phyloP scores from a whole-genome alignment of 805 yeast species.

The Saccharomycopsis sp. region DNA sequence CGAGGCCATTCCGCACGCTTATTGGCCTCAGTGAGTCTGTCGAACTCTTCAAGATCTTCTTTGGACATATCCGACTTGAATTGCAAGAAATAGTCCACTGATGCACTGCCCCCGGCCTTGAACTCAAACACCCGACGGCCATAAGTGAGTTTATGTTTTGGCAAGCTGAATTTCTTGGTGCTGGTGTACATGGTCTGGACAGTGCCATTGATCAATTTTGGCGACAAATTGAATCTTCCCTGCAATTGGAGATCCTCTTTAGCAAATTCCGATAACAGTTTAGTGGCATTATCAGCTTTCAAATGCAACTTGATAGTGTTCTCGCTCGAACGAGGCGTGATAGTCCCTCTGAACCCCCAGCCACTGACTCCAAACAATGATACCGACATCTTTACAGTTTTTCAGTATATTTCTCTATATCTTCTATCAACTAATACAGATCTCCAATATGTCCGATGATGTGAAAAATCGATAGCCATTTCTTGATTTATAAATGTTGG shows the following conservation, averaged over 20 bases:
- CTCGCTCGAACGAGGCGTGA: constrained; percentile 31
- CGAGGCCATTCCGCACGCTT: constrained; percentile 49
- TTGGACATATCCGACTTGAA: constrained; percentile 33
- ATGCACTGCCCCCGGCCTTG: constrained; percentile 63
- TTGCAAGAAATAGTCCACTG: constrained; percentile 58
- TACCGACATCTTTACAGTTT: constrained; percentile 11
- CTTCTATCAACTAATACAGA: too few relatives aligned
- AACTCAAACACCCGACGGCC: constrained; percentile 60
- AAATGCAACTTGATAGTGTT: constrained; percentile 30
- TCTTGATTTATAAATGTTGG: background rate
- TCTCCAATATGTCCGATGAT: too few relatives aligned
- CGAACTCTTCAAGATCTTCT: constrained; percentile 29
- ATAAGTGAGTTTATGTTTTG: constrained; percentile 51
- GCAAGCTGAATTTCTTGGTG: constrained; percentile 36
- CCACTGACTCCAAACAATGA: constrained; percentile 11
- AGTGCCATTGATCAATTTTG: constrained; percentile 62
- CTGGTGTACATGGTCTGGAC: constrained; percentile 72
- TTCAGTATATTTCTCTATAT: background rate
- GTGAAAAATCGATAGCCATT: background rate
- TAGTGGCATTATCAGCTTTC: constrained; percentile 23
- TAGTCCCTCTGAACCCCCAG: constrained; percentile 30
- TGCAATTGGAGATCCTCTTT: background rate
- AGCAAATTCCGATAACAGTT: constrained; percentile 25
- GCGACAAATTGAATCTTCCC: constrained; percentile 36
- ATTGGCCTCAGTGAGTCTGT: constrained; percentile 31